phyloP scores from a whole-genome alignment of 2,329 filamentous ascomycete species.

The Fusarium phyllophilum region DNA sequence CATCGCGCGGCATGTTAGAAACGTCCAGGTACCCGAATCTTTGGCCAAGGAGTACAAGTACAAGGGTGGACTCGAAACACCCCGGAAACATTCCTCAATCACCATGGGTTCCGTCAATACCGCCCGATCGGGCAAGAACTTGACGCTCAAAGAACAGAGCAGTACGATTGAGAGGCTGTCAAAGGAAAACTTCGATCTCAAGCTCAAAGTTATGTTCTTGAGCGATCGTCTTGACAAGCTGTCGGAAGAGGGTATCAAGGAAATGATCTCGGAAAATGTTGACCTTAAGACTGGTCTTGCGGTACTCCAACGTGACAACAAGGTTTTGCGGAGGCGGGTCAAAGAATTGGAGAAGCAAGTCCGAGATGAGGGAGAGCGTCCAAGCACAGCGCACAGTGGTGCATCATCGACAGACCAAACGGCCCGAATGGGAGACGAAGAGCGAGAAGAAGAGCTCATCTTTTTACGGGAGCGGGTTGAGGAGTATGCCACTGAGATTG shows the following conservation, averaged over 20 bases:
- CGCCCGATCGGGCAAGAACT: conserved; percentile 68
- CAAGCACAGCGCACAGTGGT: conserved; percentile 67
- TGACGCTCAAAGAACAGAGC: conserved; percentile 97
- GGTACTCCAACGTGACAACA: conserved; percentile 90
- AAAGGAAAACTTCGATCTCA: conserved; percentile 98
- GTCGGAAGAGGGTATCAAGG: conserved; percentile 95
- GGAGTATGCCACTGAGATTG: conserved; percentile 84
- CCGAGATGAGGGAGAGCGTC: conserved; percentile 71
- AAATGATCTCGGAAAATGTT: conserved; percentile 98
- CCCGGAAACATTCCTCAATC: conserved; percentile 63
- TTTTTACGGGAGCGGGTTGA: conserved; percentile 88
- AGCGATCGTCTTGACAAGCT: conserved; percentile 92
- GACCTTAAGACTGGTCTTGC: conserved; percentile 91
- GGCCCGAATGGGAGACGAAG: conserved; percentile 67
- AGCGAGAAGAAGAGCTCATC: conserved; percentile 85
- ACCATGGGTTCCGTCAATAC: conserved; percentile 58
- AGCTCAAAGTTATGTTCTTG: conserved; percentile 97
- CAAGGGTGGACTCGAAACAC: conserved; percentile 73
- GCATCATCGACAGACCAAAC: conserved; percentile 68
- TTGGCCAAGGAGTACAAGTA: conserved; percentile 86
- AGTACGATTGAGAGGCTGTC: conserved; percentile 95
- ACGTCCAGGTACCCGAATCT: conserved; percentile 90
- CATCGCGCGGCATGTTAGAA: conserved; percentile 86
- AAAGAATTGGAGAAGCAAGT: conserved; percentile 88
- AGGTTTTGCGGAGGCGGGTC: conserved; percentile 80